Conservation (phyloP, 805 yeast species). For the Saccharomycopsis sp. region DNA sequence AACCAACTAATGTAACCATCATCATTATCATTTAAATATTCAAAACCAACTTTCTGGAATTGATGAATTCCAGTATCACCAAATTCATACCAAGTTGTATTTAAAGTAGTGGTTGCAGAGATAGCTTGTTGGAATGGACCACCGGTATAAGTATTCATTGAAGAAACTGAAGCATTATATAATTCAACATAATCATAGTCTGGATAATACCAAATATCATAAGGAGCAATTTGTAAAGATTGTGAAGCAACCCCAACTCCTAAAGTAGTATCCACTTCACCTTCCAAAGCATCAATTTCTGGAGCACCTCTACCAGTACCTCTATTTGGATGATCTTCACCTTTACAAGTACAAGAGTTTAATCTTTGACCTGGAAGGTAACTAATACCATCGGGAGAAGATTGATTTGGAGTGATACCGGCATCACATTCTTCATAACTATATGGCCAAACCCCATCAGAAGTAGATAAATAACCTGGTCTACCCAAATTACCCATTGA, state of each 20-base stretch:
- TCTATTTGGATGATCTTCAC: constrained; percentile 77
- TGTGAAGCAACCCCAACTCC: constrained; percentile 77
- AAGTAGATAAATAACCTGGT: constrained; percentile 78
- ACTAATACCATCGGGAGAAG: constrained; percentile 81
- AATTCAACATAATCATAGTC: constrained; percentile 75
- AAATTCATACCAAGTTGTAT: constrained; percentile 70
- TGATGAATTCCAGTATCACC: constrained; percentile 39
- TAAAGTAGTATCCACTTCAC: constrained; percentile 49
- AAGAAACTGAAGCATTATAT: constrained; percentile 55
- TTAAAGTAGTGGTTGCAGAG: constrained; percentile 71
- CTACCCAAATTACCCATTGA: constrained; percentile 87
- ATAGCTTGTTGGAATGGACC: constrained; percentile 93
- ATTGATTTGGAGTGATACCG: constrained; percentile 91
- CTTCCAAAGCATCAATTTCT: constrained; percentile 89
- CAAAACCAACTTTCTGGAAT: constrained; percentile 71
- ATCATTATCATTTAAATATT: constrained; percentile 60
- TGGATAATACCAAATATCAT: constrained; percentile 89
- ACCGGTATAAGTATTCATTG: constrained; percentile 83
- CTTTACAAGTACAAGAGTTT: constrained; percentile 67
- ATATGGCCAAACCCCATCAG: constrained; percentile 96
- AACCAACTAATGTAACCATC: constrained; percentile 78
- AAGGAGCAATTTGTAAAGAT: constrained; percentile 87
- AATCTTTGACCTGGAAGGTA: constrained; percentile 79
- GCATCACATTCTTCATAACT: constrained; percentile 81
- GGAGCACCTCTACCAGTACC: constrained; percentile 94